Evolutionary conservation across 805 yeast species (phyloP), one percentile per base, ranked within the genome.

Genomic region (Wickerhamomyces tratensis): DNA sequence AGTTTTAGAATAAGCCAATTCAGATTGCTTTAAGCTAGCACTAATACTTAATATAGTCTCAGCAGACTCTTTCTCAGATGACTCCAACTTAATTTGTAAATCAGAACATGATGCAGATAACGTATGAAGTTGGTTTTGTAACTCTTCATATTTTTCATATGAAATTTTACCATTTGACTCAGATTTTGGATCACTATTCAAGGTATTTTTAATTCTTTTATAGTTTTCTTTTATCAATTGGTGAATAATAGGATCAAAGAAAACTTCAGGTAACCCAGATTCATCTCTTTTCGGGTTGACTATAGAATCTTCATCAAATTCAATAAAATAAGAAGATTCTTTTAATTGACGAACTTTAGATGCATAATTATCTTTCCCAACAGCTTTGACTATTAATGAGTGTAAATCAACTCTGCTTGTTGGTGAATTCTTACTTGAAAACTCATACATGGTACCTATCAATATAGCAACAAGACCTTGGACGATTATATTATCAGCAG

Each of bases 231-330:
- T 79, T 37, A 93, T 64, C 41, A 88, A 63, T 5, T 64, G 65
- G 4, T 85, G 78, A 56, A 86, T 86, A 3, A 69, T 62, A 0
- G 73, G 57, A 44, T 80, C 82, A 54, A 93, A 82, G 52, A 74
- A 87, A 1, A 91, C 83, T 44, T 78, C 76, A 0, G 98, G 98
- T 36, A 91, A 70, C 1, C 98, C 98, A 1, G 95, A 79, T 3
- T 78, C 81, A 56, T 87, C 96, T 47, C 74, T 72, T 5, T 68
- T 67, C 2, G 80, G 75, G 14, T 68, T 65, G 25, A 75, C 59
- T 27, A 76, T 64, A 25, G 67, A 64, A 2, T 70, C 71, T 5
- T 69, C 72, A n/a, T 72, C 77, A 48, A 75, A 82, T 42, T 75
- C 72, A 9, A 73, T 68, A 52, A 87, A 77, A 7, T 63, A 53